A percentile compares a stretch with the other conserved stretches of the same genome.
Conservation (phyloP, 768 basidiomycete genomes). For the Sarcodon aspratus region DNA sequence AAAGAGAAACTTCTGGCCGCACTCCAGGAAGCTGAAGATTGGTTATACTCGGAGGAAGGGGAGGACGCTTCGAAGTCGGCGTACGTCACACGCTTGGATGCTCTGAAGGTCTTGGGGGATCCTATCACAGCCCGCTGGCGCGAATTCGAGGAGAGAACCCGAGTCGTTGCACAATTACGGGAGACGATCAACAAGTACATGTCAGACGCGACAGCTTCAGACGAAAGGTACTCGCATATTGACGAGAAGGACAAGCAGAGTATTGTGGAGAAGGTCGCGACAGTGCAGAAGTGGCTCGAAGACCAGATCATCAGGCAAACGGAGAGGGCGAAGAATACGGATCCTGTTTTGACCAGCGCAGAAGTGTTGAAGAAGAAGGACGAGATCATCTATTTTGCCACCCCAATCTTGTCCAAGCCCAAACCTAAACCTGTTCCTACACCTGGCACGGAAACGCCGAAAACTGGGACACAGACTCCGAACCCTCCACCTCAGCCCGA, state of each 20-base stretch:
- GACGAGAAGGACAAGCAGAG: slow-evolving; percentile 78
- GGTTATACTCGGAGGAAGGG: slow-evolving; percentile 94
- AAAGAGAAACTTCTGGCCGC: slow-evolving; percentile 64
- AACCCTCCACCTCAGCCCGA: slow-evolving; percentile 30
- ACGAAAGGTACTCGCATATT: slow-evolving; percentile 87
- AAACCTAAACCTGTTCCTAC: slow-evolving; percentile 47
- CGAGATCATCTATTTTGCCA: slow-evolving; percentile 82
- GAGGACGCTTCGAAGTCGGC: slow-evolving; percentile 94
- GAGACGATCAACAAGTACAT: slow-evolving; percentile 85
- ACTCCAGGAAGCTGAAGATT: slow-evolving; percentile 79
- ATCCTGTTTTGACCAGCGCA: slow-evolving; percentile 68
- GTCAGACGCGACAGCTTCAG: slow-evolving; percentile 66
- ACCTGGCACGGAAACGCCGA: slow-evolving; percentile 59
- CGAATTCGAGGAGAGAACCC: slow-evolving; percentile 74
- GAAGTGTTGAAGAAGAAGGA: slow-evolving; percentile 90
- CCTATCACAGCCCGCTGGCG: slow-evolving; percentile 75
- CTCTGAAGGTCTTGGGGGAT: slow-evolving; percentile 78
- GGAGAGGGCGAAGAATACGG: slow-evolving; percentile 82
- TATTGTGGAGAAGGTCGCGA: slow-evolving; percentile 85
- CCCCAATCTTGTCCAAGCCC: slow-evolving; percentile 85
- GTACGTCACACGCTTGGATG: slow-evolving; percentile 78
- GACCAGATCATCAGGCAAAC: slow-evolving; percentile 82
- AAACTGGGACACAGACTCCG: slow-evolving; percentile 49
- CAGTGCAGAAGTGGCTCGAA: slow-evolving; percentile 90
- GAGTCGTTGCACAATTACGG: slow-evolving; percentile 63